A percentile compares a stretch with the other conserved stretches of the same genome.
Evolutionary conservation across 2,329 filamentous ascomycete genomes (phyloP).

Genomic region (Bipolaris sorokiniana): DNA sequence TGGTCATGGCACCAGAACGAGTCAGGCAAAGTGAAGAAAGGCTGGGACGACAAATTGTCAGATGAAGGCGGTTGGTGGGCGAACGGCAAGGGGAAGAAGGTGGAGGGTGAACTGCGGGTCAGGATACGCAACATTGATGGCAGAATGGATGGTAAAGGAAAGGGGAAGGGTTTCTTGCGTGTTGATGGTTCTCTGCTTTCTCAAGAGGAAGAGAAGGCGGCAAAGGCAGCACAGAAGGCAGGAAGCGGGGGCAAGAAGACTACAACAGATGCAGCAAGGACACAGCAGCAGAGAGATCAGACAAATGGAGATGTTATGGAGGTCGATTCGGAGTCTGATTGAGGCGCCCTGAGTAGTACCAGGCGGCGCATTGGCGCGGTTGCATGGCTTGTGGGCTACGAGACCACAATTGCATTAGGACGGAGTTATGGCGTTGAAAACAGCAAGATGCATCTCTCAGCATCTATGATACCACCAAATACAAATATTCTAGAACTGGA

Average conservation of each 20-base stretch:
- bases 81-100: slow-evolving; percentile 67
- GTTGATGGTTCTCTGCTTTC: slow-evolving; percentile 87
- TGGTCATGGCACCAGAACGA: slow-evolving; percentile 72
- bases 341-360: not conserved
- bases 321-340: slow-evolving; percentile 9
- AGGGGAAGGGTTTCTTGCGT: slow-evolving; percentile 77
- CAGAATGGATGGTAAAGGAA: slow-evolving; percentile 66
- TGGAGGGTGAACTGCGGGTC: slow-evolving; percentile 67
- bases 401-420: slow-evolving; percentile 5
- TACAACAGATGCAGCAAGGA: slow-evolving; percentile 9
- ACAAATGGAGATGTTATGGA: slow-evolving; percentile 17
- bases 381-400: not conserved
- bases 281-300: slow-evolving; percentile 5
- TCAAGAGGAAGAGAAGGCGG: slow-evolving; percentile 65
- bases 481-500: slow-evolving; percentile 1
- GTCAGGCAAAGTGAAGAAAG: slow-evolving; percentile 28
- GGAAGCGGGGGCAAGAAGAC: slow-evolving; percentile 21
- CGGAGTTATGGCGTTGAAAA: slow-evolving; percentile 16
- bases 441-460: slow-evolving; percentile 8
- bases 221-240: slow-evolving; percentile 8
- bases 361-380: not conserved
- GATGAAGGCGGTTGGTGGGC: slow-evolving; percentile 74
- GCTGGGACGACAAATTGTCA: slow-evolving; percentile 34
- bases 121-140: slow-evolving; percentile 85
- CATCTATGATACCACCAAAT: slow-evolving; percentile 19